Conservation (phyloP, 2,329 filamentous ascomycete species). For the Lecanoromycetidae sp. region DNA sequence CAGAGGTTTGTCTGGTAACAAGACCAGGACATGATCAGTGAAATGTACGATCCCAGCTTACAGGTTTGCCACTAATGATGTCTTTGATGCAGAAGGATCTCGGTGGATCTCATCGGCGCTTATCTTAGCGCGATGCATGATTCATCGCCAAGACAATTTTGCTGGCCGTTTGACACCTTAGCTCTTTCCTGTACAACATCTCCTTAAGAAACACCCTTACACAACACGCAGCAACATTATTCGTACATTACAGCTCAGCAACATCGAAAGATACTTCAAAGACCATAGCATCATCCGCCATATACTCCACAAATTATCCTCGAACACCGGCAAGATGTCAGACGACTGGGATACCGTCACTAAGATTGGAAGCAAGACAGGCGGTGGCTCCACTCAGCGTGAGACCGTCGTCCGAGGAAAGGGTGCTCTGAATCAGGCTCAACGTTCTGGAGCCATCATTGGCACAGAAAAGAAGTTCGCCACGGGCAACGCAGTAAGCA, state of each 20-base stretch:
- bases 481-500: slow-evolving; percentile 65
- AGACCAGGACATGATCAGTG: too few species aligned
- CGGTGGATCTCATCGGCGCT: slow-evolving; percentile 1
- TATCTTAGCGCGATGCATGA: slow-evolving; percentile 10
- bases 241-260: not conserved
- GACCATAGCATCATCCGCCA: not conserved
- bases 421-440: slow-evolving; percentile 74
- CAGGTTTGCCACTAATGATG: not conserved
- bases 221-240: not conserved
- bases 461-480: slow-evolving; percentile 86
- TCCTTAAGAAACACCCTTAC: not conserved
- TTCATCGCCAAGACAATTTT: slow-evolving; percentile 7
- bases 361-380: slow-evolving; percentile 84
- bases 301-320: not conserved
- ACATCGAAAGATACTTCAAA: not conserved
- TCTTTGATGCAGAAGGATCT: not conserved
- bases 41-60: too few species aligned
- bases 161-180: not conserved
- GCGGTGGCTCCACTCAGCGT: slow-evolving; percentile 50
- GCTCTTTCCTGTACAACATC: not conserved
- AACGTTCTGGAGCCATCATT: slow-evolving; percentile 63
- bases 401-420: slow-evolving; percentile 86
- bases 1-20: too few species aligned
- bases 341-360: slow-evolving; percentile 78
- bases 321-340: slow-evolving; percentile 41